Evolutionary conservation across 305 asterid species (phyloP).

Genomic region (Euphrasia arctica): DNA sequence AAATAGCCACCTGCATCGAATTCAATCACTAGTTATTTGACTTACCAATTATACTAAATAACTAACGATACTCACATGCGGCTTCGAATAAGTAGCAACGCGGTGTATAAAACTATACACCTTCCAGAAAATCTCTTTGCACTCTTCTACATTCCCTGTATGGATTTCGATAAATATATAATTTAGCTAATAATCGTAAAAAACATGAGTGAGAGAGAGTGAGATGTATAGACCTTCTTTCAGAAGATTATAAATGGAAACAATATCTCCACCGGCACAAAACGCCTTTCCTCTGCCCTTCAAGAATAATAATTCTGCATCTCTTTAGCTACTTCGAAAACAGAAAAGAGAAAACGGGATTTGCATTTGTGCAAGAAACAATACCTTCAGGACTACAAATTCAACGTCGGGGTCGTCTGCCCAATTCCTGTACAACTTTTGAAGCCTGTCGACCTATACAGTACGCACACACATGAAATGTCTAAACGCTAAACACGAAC

Average conservation of each 20-base stretch:
- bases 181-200: neutral
- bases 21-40: neutral
- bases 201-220: neutral
- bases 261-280: slow-evolving; percentile 69
- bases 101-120: slow-evolving; percentile 42
- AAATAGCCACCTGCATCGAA: slow-evolving; percentile 58
- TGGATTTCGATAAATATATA: neutral
- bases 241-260: slow-evolving; percentile 34
- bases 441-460: slow-evolving; percentile 47
- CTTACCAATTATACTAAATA: neutral
- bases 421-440: slow-evolving; percentile 52
- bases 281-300: slow-evolving; percentile 62
- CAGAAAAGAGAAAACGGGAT: slow-evolving; percentile 4
- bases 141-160: slow-evolving; percentile 59
- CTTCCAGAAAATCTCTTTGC: slow-evolving; percentile 56
- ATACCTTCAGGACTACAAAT: slow-evolving; percentile 61
- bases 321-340: slow-evolving; percentile 13
- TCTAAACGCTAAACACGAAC: neutral
- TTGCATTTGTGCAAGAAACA: neutral
- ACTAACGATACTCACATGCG: slow-evolving; percentile 48
- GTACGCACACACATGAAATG: slow-evolving; percentile 3
- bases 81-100: slow-evolving; percentile 65
- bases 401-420: slow-evolving; percentile 50
- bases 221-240: slow-evolving; percentile 34
- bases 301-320: slow-evolving; percentile 27